Base-by-base conservation (phyloP, 805 yeast species). In the Osmozyma mogii region DNA sequence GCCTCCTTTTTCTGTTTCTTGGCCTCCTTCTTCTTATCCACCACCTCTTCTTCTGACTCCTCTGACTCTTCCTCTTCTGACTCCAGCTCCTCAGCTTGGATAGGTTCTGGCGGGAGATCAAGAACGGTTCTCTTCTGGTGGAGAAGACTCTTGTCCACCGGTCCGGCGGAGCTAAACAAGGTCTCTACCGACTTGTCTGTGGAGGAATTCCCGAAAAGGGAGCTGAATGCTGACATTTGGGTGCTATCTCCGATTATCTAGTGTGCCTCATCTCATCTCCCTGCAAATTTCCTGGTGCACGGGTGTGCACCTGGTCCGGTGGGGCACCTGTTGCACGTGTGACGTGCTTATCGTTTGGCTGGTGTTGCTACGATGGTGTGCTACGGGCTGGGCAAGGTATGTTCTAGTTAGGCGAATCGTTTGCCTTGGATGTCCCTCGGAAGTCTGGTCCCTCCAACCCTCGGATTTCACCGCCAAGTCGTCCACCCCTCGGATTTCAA, bases 91-190 rank as follows among this genome's bases (percentile, higher is more conserved):
- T 12, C 4, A 7, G 22, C 32, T 7, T 21, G 22, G 25, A 20
- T 34, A 28, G 16, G 31, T 24, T 43, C 36, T 25, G 45, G 23
- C 45, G 47, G 49, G 39, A 45, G 28, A 31, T 36, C 32, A 35
- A 44, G 27, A 14, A 54, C 61, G 12, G 65, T 60, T 46, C 68
- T 50, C 31, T 43, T 36, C 8, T 44, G 42, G 27, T 45, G 41
- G 35, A 47, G 40, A 21, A 41, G 41, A 9, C 42, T 49, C 45
- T 64, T 53, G 39, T 62, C 54, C n/a, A 78, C 64, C 9, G 78
- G 75, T 13, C 72, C 74, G 16, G 68, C 45, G 3, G 52, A 47
- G 10, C 51, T 36, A 40, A 62, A 60, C 38, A 62, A 54, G 17
- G 37, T 38, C 23, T 43, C 50, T n/a, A 61, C 54, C 10, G 42